Percentiles rank a stretch among this genome's conserved stretches.
phyloP scores from a whole-genome alignment of 2,329 filamentous ascomycete species.

The Hortaea werneckii region DNA sequence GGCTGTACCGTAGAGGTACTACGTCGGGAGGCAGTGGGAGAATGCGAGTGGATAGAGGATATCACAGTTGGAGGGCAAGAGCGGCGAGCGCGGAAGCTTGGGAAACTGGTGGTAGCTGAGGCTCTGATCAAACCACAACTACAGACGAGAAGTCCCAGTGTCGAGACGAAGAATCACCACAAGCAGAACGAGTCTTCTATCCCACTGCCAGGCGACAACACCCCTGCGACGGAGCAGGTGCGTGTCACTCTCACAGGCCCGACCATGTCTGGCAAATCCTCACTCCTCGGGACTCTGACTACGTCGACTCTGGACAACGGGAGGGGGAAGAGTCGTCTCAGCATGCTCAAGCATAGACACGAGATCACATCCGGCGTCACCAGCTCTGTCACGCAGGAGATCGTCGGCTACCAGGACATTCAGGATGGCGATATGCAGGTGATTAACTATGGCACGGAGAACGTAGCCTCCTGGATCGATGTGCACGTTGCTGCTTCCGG shows the following conservation, averaged over 20 bases:
- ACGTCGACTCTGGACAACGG: constrained; percentile 87
- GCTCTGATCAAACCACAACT: constrained; percentile 69
- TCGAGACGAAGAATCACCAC: constrained; percentile 1
- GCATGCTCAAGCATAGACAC: constrained; percentile 82
- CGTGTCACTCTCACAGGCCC: constrained; percentile 80
- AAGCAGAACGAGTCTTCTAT: not conserved
- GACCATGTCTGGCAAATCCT: constrained; percentile 87
- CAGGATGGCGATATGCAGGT: constrained; percentile 33
- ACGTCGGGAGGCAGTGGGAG: constrained; percentile 72
- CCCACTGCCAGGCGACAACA: not conserved
- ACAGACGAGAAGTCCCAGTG: constrained; percentile 8
- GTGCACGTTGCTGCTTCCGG: constrained; percentile 70
- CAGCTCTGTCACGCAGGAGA: constrained; percentile 86
- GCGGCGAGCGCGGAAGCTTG: constrained; percentile 30
- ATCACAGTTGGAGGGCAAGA: constrained; percentile 9
- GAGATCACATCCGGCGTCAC: constrained; percentile 87
- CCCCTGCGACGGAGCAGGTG: constrained; percentile 54
- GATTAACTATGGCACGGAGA: constrained; percentile 75
- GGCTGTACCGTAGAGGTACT: constrained; percentile 77
- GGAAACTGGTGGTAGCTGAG: constrained; percentile 75
- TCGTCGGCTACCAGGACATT: constrained; percentile 63
- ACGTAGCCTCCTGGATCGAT: constrained; percentile 88
- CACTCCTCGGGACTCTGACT: constrained; percentile 75
- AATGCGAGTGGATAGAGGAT: constrained; percentile 62
- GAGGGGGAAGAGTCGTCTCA: constrained; percentile 77